phyloP scores from a whole-genome alignment of 2,329 filamentous ascomycete species.

The Cladophialophora chaetospira region DNA sequence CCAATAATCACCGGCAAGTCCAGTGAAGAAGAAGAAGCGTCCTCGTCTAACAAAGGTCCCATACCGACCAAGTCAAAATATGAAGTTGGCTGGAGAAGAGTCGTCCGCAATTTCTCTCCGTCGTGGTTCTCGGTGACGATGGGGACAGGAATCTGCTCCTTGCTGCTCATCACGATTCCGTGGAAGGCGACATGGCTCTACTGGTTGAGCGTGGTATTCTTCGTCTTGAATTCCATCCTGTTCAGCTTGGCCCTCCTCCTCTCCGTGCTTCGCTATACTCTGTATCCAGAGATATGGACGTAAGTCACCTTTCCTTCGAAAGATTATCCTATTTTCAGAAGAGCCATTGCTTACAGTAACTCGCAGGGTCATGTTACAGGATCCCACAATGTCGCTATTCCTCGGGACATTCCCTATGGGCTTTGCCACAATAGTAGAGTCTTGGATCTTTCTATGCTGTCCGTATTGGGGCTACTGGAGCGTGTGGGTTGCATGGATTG shows the following conservation, averaged over 20 bases:
- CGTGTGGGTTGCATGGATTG: slow-evolving; percentile 56
- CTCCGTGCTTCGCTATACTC: slow-evolving; percentile 61
- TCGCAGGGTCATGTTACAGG: slow-evolving; percentile 64
- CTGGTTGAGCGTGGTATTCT: slow-evolving; percentile 62
- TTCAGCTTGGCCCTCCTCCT: slow-evolving; percentile 53
- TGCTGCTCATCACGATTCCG: slow-evolving; percentile 64
- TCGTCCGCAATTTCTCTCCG: slow-evolving; percentile 45
- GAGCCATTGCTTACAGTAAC: too few species aligned
- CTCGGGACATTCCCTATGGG: slow-evolving; percentile 70
- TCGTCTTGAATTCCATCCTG: slow-evolving; percentile 60
- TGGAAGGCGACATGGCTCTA: slow-evolving; percentile 61
- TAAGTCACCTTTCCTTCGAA: too few species aligned
- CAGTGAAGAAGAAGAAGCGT: neutral
- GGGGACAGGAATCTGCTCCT: slow-evolving; percentile 69
- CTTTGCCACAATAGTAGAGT: slow-evolving; percentile 67
- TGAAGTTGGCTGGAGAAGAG: slow-evolving; percentile 41
- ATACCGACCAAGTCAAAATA: slow-evolving; percentile 36
- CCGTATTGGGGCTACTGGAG: slow-evolving; percentile 63
- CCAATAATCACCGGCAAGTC: neutral
- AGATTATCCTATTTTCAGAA: too few species aligned
- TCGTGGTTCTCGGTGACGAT: slow-evolving; percentile 64
- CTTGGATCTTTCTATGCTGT: slow-evolving; percentile 62
- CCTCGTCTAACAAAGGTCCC: neutral
- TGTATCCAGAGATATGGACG: slow-evolving; percentile 71
- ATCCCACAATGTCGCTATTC: slow-evolving; percentile 69